Evolutionary conservation across 2,329 filamentous ascomycete genomes (phyloP).

Genomic region (Tolypocladium amazonense): DNA sequence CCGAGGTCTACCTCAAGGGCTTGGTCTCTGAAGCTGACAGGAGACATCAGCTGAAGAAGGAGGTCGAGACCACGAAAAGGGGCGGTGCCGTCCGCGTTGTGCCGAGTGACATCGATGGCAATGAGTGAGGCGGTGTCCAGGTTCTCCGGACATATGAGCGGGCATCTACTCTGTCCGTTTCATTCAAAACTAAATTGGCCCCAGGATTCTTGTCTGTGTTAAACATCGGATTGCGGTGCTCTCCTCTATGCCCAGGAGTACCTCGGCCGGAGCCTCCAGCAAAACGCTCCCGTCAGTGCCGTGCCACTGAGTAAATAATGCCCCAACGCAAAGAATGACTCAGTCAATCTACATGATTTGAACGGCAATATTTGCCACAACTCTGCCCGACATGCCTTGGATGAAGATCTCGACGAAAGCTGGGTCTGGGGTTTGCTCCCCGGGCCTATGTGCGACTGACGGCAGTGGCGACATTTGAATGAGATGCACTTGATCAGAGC

Average conservation of each 20-base stretch:
- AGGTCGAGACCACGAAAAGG: slow-evolving; percentile 28
- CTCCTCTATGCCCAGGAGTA: background rate
- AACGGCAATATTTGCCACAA: background rate
- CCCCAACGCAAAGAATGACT: background rate
- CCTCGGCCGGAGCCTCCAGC: background rate
- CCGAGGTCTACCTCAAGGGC: slow-evolving; percentile 74
- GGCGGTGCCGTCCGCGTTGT: slow-evolving; percentile 34
- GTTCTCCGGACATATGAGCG: background rate
- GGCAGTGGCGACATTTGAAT: background rate
- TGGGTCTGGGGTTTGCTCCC: background rate
- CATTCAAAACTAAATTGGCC: background rate
- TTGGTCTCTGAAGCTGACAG: slow-evolving; percentile 63
- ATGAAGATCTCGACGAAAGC: background rate
- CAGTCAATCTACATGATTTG: background rate
- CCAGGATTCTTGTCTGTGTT: background rate
- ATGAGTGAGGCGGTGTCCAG: slow-evolving; percentile 13
- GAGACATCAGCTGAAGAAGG: slow-evolving; percentile 30
- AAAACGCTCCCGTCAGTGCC: background rate
- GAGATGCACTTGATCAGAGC: background rate
- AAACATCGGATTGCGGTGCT: background rate
- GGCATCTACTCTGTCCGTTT: background rate
- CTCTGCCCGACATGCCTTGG: background rate
- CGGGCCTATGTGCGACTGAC: background rate
- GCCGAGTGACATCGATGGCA: slow-evolving; percentile 23
- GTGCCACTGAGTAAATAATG: background rate